Evolutionary conservation across 805 yeast genomes (phyloP).

Genomic region (Teunomyces aglyptinius): DNA sequence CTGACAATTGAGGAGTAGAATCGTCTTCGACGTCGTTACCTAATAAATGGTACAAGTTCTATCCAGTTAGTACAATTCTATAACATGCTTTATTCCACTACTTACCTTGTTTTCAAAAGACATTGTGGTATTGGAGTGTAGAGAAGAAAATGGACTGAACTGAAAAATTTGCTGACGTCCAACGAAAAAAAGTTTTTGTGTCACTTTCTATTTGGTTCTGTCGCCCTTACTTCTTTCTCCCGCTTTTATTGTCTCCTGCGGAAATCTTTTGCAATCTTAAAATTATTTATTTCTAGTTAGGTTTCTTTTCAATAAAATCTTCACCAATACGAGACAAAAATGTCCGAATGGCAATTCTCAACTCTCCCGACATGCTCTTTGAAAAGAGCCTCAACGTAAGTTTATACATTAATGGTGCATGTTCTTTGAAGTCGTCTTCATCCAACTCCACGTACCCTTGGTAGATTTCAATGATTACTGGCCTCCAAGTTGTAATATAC

Average conservation of each 20-base stretch:
- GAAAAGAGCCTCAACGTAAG: conserved; percentile 58
- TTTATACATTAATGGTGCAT: conserved; percentile 60
- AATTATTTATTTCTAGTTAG: conserved; percentile 2
- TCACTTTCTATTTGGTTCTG: conserved; percentile 3
- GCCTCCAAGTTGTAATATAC: conserved; percentile 82
- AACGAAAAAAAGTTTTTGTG: conserved; percentile 9
- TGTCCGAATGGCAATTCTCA: conserved; percentile 57
- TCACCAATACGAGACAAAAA: conserved; percentile 57
- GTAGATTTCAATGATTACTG: conserved; percentile 84
- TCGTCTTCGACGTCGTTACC: conserved; percentile 90
- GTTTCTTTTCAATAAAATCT: conserved; percentile 21
- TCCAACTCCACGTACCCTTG: conserved; percentile 80
- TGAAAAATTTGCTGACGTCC: conserved; percentile 13
- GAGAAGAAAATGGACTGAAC: conserved; percentile 2
- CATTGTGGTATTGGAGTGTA: conserved; percentile 23
- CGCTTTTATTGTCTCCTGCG: background rate
- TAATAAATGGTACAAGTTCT: conserved; percentile 81
- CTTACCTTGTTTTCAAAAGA: conserved; percentile 51
- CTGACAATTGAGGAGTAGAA: conserved; percentile 51
- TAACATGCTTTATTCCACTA: conserved; percentile 7
- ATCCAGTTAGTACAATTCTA: conserved; percentile 5
- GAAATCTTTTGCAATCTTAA: background rate
- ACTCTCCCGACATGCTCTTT: conserved; percentile 58
- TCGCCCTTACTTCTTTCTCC: background rate
- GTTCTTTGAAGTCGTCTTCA: conserved; percentile 61